These are phyloP conservation scores for Pleodorina starrii DNA, from an alignment of 139 green algal genomes.

Conservation along the genomic window DNA sequence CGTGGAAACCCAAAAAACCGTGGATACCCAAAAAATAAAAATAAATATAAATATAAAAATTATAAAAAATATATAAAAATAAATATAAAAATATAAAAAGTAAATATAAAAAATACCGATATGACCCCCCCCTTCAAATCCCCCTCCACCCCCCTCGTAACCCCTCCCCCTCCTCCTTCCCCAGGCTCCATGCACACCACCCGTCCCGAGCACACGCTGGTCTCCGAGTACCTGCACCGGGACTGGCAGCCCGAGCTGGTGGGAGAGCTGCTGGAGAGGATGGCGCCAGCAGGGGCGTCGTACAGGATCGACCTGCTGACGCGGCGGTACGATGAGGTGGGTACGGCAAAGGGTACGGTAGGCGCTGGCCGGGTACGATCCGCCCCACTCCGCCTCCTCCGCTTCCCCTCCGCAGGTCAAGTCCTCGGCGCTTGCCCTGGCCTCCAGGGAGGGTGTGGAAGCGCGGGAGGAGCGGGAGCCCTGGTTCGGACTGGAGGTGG, in stretches of 20 bases:
- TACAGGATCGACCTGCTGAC: conserved; percentile 84
- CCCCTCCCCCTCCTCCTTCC: background rate
- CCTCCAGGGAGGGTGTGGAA: background rate
- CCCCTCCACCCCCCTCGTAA: background rate
- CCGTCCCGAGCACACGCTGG: conserved; percentile 74
- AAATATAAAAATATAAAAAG: too few relatives aligned
- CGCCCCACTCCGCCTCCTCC: background rate
- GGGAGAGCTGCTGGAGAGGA: conserved; percentile 60
- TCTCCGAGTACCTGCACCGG: conserved; percentile 76
- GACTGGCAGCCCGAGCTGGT: conserved; percentile 75
- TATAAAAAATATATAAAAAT: too few relatives aligned
- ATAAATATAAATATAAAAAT: too few relatives aligned
- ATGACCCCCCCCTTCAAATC: too few relatives aligned
- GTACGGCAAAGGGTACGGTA: background rate
- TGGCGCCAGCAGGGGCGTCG: conserved; percentile 43
- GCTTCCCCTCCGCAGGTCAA: background rate
- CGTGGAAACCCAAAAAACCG: too few relatives aligned
- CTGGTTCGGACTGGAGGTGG: conserved; percentile 77
- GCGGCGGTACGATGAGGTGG: conserved; percentile 54
- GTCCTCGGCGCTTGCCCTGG: background rate
- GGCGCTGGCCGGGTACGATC: background rate
- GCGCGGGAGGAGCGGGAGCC: conserved; percentile 70
- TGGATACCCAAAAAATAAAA: too few relatives aligned
- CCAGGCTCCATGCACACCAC: conserved; percentile 63
- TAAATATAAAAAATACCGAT: too few relatives aligned